Evolutionary conservation across 2,329 filamentous ascomycete species (phyloP).

Genomic region (Helminthosporium solani): DNA sequence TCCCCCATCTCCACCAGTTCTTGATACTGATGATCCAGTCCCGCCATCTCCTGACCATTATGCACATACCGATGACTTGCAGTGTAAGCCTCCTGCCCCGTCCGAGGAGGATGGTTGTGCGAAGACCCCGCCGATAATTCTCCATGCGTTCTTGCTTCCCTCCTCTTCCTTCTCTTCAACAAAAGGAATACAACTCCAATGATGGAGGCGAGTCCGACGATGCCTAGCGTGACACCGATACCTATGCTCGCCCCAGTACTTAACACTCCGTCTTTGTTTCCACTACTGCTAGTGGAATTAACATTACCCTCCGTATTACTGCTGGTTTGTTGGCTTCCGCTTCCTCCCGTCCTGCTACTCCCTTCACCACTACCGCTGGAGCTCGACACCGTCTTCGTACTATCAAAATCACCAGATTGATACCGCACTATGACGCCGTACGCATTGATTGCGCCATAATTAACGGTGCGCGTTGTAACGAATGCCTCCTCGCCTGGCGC

Average conservation of each 20-base stretch:
- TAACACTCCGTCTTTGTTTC: background rate
- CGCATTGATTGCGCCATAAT: slow-evolving; percentile 1
- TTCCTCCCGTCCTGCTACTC: background rate
- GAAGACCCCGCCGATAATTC: background rate
- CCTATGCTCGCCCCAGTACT: slow-evolving; percentile 5
- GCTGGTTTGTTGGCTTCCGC: background rate
- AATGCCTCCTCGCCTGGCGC: background rate
- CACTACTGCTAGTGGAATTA: background rate
- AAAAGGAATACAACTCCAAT: background rate
- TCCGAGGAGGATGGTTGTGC: background rate
- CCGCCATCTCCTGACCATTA: too few species aligned
- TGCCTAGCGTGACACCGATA: background rate
- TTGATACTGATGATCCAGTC: too few species aligned
- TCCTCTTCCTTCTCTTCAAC: background rate
- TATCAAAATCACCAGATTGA: slow-evolving; percentile 1
- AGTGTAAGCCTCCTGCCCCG: background rate
- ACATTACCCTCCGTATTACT: background rate
- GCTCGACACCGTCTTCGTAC: background rate
- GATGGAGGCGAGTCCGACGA: background rate
- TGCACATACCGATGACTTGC: too few species aligned
- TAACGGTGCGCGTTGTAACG: background rate
- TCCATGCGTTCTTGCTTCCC: background rate
- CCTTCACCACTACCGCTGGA: background rate
- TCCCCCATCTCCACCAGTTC: too few species aligned
- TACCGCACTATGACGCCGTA: slow-evolving; percentile 2